Evolutionary conservation across 1,139 yeast genomes (phyloP).

Genomic region (Pichia sp.): DNA sequence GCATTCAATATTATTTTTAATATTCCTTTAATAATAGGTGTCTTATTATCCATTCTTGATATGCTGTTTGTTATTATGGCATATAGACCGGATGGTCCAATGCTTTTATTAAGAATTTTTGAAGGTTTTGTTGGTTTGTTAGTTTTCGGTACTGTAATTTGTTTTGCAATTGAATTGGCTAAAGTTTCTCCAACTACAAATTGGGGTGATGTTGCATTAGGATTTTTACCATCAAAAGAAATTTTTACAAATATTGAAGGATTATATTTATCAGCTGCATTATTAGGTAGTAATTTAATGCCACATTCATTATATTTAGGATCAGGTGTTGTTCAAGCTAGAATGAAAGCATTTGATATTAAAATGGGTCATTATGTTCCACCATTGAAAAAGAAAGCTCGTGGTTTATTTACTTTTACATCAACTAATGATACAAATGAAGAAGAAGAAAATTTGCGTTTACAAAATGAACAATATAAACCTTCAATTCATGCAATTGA

Average conservation of each 20-base stretch:
- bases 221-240: conserved; percentile 72
- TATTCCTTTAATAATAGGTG: conserved; percentile 76
- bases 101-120: conserved; percentile 70
- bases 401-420: conserved; percentile 20
- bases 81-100: conserved; percentile 81
- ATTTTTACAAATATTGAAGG: conserved; percentile 70
- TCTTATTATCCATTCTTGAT: conserved; percentile 73
- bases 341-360: conserved; percentile 75
- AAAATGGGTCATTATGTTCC: conserved; percentile 50
- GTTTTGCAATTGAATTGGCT: conserved; percentile 75
- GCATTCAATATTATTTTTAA: conserved; percentile 76
- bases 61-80: conserved; percentile 82
- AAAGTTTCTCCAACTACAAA: conserved; percentile 47
- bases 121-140: conserved; percentile 73
- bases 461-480: conserved; percentile 39
- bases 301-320: conserved; percentile 93
- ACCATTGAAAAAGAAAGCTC: conserved; percentile 17
- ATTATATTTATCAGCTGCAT: conserved; percentile 78
- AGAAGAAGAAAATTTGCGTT: conserved; percentile 5
- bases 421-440: conserved; percentile 3
- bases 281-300: conserved; percentile 96
- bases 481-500: conserved; percentile 71
- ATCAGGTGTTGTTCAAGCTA: conserved; percentile 86
- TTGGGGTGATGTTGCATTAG: conserved; percentile 42
- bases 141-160: conserved; percentile 76